Percentiles rank a stretch among this genome's conserved stretches.
These are phyloP conservation scores for Aspergillus leporis DNA, from an alignment of 495 filamentous ascomycete genomes.

Conservation along the genomic window DNA sequence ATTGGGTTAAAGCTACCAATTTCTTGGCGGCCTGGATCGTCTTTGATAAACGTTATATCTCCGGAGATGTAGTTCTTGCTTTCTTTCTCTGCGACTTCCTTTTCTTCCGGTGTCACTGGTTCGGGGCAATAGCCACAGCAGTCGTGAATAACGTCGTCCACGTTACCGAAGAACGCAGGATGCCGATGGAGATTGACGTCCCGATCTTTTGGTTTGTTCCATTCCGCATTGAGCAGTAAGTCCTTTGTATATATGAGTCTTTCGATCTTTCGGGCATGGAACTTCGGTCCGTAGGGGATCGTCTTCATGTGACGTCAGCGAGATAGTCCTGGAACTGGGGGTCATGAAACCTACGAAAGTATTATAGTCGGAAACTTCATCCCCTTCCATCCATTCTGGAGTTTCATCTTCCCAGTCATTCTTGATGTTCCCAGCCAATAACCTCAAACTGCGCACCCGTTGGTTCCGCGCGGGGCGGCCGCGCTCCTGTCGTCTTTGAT, in stretches of 20 bases:
- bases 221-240: constrained; percentile 80
- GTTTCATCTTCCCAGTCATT: constrained; percentile 70
- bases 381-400: constrained; percentile 74
- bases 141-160: constrained; percentile 68
- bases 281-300: constrained; percentile 72
- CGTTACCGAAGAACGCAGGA: constrained; percentile 70
- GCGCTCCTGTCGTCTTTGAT: constrained; percentile 65
- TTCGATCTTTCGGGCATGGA: constrained; percentile 71
- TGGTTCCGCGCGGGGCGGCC: constrained; percentile 53
- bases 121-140: constrained; percentile 78
- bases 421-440: constrained; percentile 64
- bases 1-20: constrained; percentile 75
- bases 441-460: constrained; percentile 18
- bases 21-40: constrained; percentile 77
- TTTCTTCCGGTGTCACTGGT: constrained; percentile 67
- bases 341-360: constrained; percentile 51
- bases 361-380: constrained; percentile 75
- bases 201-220: constrained; percentile 72
- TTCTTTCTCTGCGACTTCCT: constrained; percentile 67
- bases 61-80: constrained; percentile 71
- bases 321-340: neutral
- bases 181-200: constrained; percentile 76
- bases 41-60: constrained; percentile 66
- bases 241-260: constrained; percentile 78
- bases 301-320: constrained; percentile 33